Conservation (phyloP, 345 rosid species). For the Lepidium didymum region DNA sequence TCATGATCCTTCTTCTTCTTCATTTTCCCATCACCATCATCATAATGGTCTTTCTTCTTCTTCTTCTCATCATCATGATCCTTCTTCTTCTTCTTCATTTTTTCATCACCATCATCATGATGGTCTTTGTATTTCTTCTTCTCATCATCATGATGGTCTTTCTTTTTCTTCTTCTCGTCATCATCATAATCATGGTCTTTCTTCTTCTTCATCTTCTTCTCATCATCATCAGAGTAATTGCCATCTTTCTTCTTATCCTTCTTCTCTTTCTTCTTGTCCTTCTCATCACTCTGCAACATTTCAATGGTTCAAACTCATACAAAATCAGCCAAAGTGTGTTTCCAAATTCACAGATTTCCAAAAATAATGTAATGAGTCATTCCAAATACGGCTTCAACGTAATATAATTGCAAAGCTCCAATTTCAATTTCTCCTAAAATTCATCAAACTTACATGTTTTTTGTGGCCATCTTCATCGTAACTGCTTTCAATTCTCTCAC, state of each 20-base stretch:
- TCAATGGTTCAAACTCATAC: neutral
- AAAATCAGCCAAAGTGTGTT: neutral
- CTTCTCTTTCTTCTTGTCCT: neutral
- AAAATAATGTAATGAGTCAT: neutral
- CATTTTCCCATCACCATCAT: neutral
- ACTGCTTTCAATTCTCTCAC: slow-evolving; percentile 19
- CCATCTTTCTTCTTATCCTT: neutral
- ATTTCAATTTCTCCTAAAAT: neutral
- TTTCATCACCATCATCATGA: slow-evolving; percentile 9
- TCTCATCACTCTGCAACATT: neutral
- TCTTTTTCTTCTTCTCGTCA: slow-evolving; percentile 11
- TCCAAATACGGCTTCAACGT: neutral
- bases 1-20: neutral
- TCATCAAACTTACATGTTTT: slow-evolving; percentile 49
- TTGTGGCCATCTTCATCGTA: slow-evolving; percentile 41
- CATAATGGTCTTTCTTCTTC: neutral
- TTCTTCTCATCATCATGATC: neutral
- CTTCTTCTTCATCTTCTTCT: neutral
- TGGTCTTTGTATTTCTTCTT: slow-evolving; percentile 37
- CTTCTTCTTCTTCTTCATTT: neutral
- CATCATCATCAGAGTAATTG: neutral
- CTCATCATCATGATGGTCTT: slow-evolving; percentile 26
- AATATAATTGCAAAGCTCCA: neutral
- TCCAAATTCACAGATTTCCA: neutral
- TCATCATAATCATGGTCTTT: slow-evolving; percentile 24